Conservation (phyloP, 140 eudicot genomes). For the Flaveria floridana region DNA sequence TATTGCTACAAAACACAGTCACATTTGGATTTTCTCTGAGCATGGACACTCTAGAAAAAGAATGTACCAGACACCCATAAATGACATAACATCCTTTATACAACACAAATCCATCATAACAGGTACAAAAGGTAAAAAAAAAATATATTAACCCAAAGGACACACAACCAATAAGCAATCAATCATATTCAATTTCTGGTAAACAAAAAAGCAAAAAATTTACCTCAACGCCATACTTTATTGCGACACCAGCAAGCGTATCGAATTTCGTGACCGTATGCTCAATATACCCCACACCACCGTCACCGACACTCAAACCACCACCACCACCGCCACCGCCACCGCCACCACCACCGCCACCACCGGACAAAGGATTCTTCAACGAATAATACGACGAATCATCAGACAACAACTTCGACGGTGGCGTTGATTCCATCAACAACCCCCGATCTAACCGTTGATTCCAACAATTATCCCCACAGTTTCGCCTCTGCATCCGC, state of each 20-base stretch:
- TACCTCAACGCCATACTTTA: slow-evolving; percentile 98
- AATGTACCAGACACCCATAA: slow-evolving; percentile 17
- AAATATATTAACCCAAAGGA: background rate
- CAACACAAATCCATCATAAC: background rate
- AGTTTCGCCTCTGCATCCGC: background rate
- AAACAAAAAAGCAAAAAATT: background rate
- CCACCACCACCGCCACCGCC: slow-evolving; percentile 27
- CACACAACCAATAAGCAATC: background rate
- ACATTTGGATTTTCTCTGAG: background rate
- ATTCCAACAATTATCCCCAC: background rate
- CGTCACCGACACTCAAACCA: slow-evolving; percentile 33
- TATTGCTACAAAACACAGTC: background rate
- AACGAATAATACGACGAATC: slow-evolving; percentile 33
- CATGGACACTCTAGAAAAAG: background rate
- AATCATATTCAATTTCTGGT: background rate
- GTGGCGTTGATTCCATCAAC: slow-evolving; percentile 14
- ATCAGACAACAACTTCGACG: slow-evolving; percentile 10
- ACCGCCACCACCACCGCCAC: slow-evolving; percentile 25
- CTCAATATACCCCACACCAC: slow-evolving; percentile 50
- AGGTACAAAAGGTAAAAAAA: slow-evolving; percentile 7
- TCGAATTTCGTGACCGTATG: slow-evolving; percentile 76
- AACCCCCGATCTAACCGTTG: slow-evolving; percentile 13
- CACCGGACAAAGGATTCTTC: slow-evolving; percentile 17
- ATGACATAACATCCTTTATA: background rate
- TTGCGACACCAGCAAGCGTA: slow-evolving; percentile 95